Evolutionary conservation across 2,329 filamentous ascomycete genomes (phyloP).

Genomic region (Hymenoscyphus fructigenus): DNA sequence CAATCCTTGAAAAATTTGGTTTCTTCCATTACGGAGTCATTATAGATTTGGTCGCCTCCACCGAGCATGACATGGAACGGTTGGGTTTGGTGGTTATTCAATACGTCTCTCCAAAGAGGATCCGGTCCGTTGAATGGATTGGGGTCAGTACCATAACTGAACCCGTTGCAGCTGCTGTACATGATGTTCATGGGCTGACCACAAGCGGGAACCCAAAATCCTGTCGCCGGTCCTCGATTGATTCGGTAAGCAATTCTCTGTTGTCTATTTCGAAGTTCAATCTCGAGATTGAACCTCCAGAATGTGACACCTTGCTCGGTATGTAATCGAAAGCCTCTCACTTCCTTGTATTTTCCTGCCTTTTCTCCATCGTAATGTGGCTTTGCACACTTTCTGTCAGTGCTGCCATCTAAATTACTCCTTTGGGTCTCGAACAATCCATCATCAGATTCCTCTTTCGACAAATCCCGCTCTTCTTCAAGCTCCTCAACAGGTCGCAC

Average conservation of each 20-base stretch:
- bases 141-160: constrained; percentile 75
- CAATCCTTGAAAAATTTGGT: constrained; percentile 78
- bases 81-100: constrained; percentile 85
- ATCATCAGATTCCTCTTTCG: constrained; percentile 72
- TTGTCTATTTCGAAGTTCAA: constrained; percentile 77
- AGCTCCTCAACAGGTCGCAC: constrained; percentile 87
- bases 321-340: constrained; percentile 79
- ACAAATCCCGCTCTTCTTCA: constrained; percentile 75
- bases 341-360: constrained; percentile 76
- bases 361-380: constrained; percentile 73
- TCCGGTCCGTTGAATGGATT: constrained; percentile 87
- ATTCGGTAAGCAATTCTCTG: constrained; percentile 93
- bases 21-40: constrained; percentile 77
- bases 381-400: constrained; percentile 53
- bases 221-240: constrained; percentile 82
- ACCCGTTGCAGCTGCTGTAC: constrained; percentile 98
- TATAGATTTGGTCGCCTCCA: constrained; percentile 96
- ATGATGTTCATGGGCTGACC: constrained; percentile 95
- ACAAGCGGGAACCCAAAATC: constrained; percentile 89
- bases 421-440: constrained; percentile 75
- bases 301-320: constrained; percentile 87
- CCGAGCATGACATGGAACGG: constrained; percentile 99
- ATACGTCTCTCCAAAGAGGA: constrained; percentile 92
- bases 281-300: constrained; percentile 94
- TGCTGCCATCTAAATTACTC: constrained; percentile 51